A percentile compares a stretch with the other conserved stretches of the same genome.
Evolutionary conservation across 345 rosid species (phyloP).

Genomic region (Aquilaria sinensis): DNA sequence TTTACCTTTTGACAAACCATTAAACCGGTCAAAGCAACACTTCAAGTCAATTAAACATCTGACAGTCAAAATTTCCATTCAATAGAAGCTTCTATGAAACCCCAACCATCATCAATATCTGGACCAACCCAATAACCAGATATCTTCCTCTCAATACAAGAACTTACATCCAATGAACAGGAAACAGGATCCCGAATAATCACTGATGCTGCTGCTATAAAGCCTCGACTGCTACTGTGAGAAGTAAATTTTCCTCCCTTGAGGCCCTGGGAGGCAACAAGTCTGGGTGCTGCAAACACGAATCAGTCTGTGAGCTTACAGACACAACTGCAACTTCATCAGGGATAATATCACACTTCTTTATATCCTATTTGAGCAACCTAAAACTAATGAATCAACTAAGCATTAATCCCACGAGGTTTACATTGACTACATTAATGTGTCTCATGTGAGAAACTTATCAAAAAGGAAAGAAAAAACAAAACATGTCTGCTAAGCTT

Average conservation of each 20-base stretch:
- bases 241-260: slow-evolving; percentile 9
- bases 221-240: slow-evolving; percentile 1
- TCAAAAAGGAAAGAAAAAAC: too few species aligned
- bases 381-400: too few species aligned
- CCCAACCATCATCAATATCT: slow-evolving; percentile 74
- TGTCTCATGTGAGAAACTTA: too few species aligned
- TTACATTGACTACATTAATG: too few species aligned
- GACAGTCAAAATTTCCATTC: slow-evolving; percentile 24
- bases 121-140: slow-evolving; percentile 74
- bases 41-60: background rate
- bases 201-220: slow-evolving; percentile 11
- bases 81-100: slow-evolving; percentile 55
- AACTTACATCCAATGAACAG: slow-evolving; percentile 27
- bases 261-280: slow-evolving; percentile 15
- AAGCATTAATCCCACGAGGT: too few species aligned
- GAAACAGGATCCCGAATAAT: slow-evolving; percentile 22
- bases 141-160: slow-evolving; percentile 25
- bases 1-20: slow-evolving; percentile 13
- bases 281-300: slow-evolving; percentile 26
- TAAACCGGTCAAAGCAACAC: slow-evolving; percentile 7
- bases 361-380: too few species aligned
- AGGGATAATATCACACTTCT: too few species aligned
- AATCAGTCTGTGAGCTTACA: slow-evolving; percentile 4
- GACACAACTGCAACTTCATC: background rate
- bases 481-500: too few species aligned